Base-by-base conservation (phyloP, 1,284 basidiomycete genomes). In the Inonotus hispidus region DNA sequence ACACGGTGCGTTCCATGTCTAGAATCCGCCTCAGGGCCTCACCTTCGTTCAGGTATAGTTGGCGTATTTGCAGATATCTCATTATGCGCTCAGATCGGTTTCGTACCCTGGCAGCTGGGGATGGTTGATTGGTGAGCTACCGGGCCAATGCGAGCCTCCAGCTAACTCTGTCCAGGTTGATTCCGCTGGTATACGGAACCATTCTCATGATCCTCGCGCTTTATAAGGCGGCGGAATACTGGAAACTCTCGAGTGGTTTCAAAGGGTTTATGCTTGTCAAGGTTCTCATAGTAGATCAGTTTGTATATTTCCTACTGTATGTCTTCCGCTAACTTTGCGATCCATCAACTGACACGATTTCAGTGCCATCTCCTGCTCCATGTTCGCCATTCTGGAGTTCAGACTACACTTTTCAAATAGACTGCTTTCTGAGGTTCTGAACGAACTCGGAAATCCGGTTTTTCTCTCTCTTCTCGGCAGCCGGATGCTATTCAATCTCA, bases 231-330 rank as follows among this genome's bases (percentile, higher is more conserved):
- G 23, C 25, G 10, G 39, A 52, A 19, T 53, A 32, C 46, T 59
- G 58, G 58, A 53, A 25, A 43, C 3, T 11, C 25, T 41, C 49
- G 16, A 6, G 23, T 27, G 58, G 58, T 3, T 23, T 59, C 49
- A 25, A 45, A 29, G 47, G 35, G 2, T 25, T 53, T 23, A 19
- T 2, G 38, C 58, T 59, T 13, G 29, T 59, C 6, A 53, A 53
- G 19, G 58, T 59, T 14, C 49, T 59, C 2, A 16, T 59, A 3
- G 14, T 2, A 53, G 58, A 59, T 29, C 58, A 59, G 29, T 6
- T 45, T 7, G 8, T 57, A 13, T 49, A 49, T 25, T 21, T 49
- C 21, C 2, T 49, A 13, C 25, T 49, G 46, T 49, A 14, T n/a
- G 46, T 49, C 14, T 41, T 19, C 14, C 39, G 3, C n/a, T 41